Evolutionary conservation across 1,284 basidiomycete species (phyloP), one percentile per base, ranked within the genome.

Genomic region (Cerioporus squamosus): DNA sequence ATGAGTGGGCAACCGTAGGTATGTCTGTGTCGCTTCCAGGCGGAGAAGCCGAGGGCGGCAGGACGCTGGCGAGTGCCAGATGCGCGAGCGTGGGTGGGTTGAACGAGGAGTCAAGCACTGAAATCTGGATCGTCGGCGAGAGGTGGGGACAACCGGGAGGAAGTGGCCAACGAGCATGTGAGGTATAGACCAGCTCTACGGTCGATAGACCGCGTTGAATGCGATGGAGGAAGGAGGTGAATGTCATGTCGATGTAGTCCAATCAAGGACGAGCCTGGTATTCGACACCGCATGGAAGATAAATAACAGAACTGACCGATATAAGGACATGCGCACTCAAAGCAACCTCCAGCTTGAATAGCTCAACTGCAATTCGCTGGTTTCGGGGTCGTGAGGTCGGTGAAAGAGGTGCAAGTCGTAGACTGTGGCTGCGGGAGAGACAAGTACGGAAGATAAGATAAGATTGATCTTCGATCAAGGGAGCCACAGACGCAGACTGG

Each of bases 71-170:
- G 45, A 98, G 85, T 0, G 91, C 88, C 55, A 91, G 81, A 70
- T 99, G 96, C 0, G 97, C 95, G 12, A 82, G 73, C 0, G 93
- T 95, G 0, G 97, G 97, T 2, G 97, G 96, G 68, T 99, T 98
- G 78, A 95, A 98, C 1, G 93, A 96, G 0, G 94, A 91, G 69
- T 98, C 96, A 36, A 98, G 82, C 18, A 97, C 81, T 8, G 87
- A 81, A 48, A 92, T 77, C 31, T 74, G 77, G 31, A 87, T 70
- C 5, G 36, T 55, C 18, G 47, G 52, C n/a, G 40, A 2, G 54
- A 18, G 50, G 58, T n/a, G 14, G 50, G 59, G 46, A 15, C 51
- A 15, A 50, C 48, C 4, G 29, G 57, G 44, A 23, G 66, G 68
- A 8, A 72, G 62, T 33, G 88, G 88, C 88, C 88, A 91, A 39